These are phyloP conservation scores for Diplocarpon mali DNA, from an alignment of 2,329 filamentous ascomycete genomes.

Conservation along the genomic window DNA sequence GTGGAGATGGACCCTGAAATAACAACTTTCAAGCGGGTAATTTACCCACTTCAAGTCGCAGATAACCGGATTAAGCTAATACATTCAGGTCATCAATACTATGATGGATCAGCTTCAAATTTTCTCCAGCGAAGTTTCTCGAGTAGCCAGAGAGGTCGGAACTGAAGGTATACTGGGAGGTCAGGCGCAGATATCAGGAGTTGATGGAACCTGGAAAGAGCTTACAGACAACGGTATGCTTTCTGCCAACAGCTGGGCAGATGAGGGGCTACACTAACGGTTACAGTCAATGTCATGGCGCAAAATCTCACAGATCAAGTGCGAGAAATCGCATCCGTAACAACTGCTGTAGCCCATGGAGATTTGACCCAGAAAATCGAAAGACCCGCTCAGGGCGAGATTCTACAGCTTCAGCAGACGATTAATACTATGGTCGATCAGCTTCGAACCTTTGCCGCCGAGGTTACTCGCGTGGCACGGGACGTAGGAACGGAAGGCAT, in stretches of 20 bases:
- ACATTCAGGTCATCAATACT: constrained; percentile 59
- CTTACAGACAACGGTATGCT: constrained; percentile 68
- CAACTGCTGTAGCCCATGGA: constrained; percentile 71
- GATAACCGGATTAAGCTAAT: constrained; percentile 1
- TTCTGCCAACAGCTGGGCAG: background rate
- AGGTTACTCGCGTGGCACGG: constrained; percentile 72
- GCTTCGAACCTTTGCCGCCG: constrained; percentile 70
- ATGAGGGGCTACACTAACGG: constrained; percentile 8
- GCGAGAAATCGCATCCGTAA: constrained; percentile 75
- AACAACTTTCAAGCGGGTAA: constrained; percentile 86
- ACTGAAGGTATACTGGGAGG: constrained; percentile 91
- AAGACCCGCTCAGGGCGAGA: constrained; percentile 69
- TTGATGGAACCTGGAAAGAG: constrained; percentile 96
- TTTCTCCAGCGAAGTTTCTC: constrained; percentile 92
- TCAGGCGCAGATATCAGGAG: constrained; percentile 85
- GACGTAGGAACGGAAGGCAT: constrained; percentile 80
- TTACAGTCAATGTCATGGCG: constrained; percentile 67
- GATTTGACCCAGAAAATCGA: constrained; percentile 79
- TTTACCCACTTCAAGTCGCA: background rate
- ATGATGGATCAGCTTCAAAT: constrained; percentile 99
- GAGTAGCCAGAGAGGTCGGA: constrained; percentile 88
- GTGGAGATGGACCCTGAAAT: constrained; percentile 98
- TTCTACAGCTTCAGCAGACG: constrained; percentile 71
- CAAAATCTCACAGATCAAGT: constrained; percentile 76
- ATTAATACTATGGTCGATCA: constrained; percentile 89